phyloP scores from a whole-genome alignment of 1,284 basidiomycete species.

The Calocybe gambosa region DNA sequence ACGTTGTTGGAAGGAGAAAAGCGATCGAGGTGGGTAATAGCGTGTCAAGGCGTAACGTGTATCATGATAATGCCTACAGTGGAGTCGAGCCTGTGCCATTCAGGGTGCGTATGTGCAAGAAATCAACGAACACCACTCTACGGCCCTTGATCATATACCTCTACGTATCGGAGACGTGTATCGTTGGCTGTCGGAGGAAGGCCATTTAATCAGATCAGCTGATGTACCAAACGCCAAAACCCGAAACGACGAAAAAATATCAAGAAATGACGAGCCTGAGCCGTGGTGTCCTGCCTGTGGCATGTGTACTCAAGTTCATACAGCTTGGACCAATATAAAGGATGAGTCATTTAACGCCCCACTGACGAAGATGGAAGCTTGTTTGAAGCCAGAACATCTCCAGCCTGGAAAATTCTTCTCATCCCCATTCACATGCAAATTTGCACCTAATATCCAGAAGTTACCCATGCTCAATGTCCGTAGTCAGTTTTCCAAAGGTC shows the following conservation, averaged over 20 bases:
- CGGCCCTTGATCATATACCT: conserved; percentile 20
- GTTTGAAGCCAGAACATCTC: conserved; percentile 3
- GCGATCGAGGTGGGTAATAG: conserved; percentile 56
- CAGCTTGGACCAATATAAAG: conserved; percentile 9
- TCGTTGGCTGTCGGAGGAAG: conserved; percentile 50
- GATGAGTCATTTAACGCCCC: conserved; percentile 4
- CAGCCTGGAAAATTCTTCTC: too few relatives aligned
- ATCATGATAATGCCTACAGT: conserved; percentile 31
- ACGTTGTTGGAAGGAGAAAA: conserved; percentile 56
- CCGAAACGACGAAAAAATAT: conserved; percentile 8
- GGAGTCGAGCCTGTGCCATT: conserved; percentile 51
- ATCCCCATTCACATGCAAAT: conserved; percentile 12
- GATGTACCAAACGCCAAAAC: conserved; percentile 1
- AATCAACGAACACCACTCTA: conserved; percentile 15
- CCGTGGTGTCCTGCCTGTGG: conserved; percentile 15
- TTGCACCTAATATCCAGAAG: conserved; percentile 1
- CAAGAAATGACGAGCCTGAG: conserved; percentile 5
- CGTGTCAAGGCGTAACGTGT: conserved; percentile 5
- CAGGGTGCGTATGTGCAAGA: conserved; percentile 37
- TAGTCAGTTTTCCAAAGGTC: neutral
- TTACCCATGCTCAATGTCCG: conserved; percentile 13
- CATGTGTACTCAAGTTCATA: conserved; percentile 10
- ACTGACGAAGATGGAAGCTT: neutral
- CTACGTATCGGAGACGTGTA: conserved; percentile 53
- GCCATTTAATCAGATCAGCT: conserved; percentile 37